Evolutionary conservation across 1,139 yeast species (phyloP).

Genomic region (Saccharomyces hybrid): DNA sequence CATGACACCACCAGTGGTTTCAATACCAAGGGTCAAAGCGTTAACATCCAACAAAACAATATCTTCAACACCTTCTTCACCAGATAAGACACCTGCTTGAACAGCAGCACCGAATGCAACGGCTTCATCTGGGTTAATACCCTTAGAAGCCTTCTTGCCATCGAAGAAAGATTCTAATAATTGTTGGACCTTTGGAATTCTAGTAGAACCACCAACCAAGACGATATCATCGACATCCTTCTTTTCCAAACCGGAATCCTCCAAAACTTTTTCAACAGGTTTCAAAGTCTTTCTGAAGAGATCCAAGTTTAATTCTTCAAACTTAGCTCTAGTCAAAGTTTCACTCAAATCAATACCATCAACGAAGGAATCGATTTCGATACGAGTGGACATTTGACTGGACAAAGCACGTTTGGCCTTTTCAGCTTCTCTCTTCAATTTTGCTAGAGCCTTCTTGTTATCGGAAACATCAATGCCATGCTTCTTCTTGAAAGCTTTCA

Average conservation of each 20-base stretch:
- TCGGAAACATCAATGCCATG: slow-evolving; percentile 66
- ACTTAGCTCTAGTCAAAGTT: slow-evolving; percentile 85
- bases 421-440: slow-evolving; percentile 92
- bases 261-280: slow-evolving; percentile 89
- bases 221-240: slow-evolving; percentile 86
- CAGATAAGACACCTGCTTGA: slow-evolving; percentile 92
- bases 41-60: slow-evolving; percentile 82
- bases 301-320: slow-evolving; percentile 85
- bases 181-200: slow-evolving; percentile 96
- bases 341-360: slow-evolving; percentile 95
- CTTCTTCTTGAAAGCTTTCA: slow-evolving; percentile 83
- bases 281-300: slow-evolving; percentile 82
- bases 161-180: slow-evolving; percentile 70
- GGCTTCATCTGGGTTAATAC: slow-evolving; percentile 96
- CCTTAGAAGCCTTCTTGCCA: slow-evolving; percentile 91
- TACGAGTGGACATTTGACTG: slow-evolving; percentile 67
- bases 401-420: slow-evolving; percentile 94
- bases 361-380: slow-evolving; percentile 90
- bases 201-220: slow-evolving; percentile 94
- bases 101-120: slow-evolving; percentile 98
- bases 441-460: slow-evolving; percentile 75
- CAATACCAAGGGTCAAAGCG: slow-evolving; percentile 92
- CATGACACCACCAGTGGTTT: slow-evolving; percentile 97
- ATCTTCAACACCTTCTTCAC: slow-evolving; percentile 64
- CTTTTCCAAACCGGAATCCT: slow-evolving; percentile 80